Base-by-base conservation (phyloP, 768 basidiomycete species). In the Clitopilus hobsonii region DNA sequence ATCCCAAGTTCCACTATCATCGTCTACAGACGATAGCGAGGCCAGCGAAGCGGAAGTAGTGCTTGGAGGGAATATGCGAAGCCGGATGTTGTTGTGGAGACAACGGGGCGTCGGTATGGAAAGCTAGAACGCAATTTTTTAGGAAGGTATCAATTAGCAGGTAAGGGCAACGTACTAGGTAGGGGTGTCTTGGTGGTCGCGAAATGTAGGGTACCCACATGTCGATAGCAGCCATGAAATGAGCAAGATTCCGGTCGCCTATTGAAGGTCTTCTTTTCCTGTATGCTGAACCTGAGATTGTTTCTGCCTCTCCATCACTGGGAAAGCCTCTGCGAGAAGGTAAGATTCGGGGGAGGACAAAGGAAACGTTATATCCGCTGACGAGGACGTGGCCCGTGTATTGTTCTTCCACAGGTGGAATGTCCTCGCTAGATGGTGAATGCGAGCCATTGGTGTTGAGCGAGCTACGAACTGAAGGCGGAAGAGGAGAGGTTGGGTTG, bases 171-270 rank as follows among this genome's bases (percentile, higher is more conserved):
- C 81, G 38, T 60, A 89, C 89, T 59, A 90, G 71, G 69, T 82
- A 92, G n/a, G 90, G 90, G 27, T 82, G 82, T 56, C 80, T 76
- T 11, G 89, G 87, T 38, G 90, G 90, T 51, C 72, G 77, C 4
- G 81, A 82, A 20, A 82, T 65, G 55, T 81, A 88, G 5, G 90
- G 90, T 22, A 87, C 78, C 79, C 82, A 84, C 68, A 92, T 76
- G 57, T 89, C 87, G 51, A 92, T 79, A 2, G 84, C 90, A 13
- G 85, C 90, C 86, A 92, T 87, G 67, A 91, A 91, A 47, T 90
- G 85, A 48, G 82, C 75, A 30, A 73, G 74, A 51, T 77, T 81
- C 53, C 78, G 80, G 51, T 88, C 86, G n/a, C 74, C 69, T 52
- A 88, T 59, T 10, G 87, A 88, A 10, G 74, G 61, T 22, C 85